Conservation (phyloP, 768 basidiomycete species). For the Neoboletus magnificus region DNA sequence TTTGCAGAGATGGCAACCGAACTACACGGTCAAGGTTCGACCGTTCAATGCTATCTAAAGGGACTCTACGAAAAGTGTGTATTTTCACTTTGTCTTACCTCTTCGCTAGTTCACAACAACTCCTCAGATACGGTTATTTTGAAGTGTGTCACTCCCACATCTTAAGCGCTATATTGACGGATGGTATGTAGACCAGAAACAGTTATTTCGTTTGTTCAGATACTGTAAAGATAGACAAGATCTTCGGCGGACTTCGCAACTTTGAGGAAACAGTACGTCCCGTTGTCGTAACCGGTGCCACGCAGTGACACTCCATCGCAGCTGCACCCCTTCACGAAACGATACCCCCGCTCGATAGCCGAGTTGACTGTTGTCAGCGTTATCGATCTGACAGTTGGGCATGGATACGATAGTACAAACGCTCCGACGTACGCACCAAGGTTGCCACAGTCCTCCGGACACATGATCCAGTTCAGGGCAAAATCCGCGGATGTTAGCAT, state of each 20-base stretch:
- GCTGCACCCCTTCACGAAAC: constrained; percentile 24
- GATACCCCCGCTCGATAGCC: constrained; percentile 62
- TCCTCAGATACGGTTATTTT: constrained; percentile 69
- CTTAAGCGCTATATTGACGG: neutral
- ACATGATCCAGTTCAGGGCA: constrained; percentile 83
- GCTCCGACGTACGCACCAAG: constrained; percentile 59
- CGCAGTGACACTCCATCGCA: constrained; percentile 6
- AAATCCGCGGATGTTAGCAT: constrained; percentile 44
- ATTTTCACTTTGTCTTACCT: neutral
- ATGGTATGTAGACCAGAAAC: constrained; percentile 61
- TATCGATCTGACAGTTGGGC: constrained; percentile 61
- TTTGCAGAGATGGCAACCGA: constrained; percentile 66
- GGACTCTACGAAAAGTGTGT: constrained; percentile 57
- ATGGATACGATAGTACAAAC: constrained; percentile 73
- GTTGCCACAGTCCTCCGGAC: constrained; percentile 70
- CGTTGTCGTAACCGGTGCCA: neutral
- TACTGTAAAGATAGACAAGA: constrained; percentile 57
- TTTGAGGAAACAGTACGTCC: constrained; percentile 41
- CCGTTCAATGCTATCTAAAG: constrained; percentile 55
- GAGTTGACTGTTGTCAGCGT: constrained; percentile 58
- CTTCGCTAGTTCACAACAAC: neutral
- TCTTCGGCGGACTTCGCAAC: constrained; percentile 66
- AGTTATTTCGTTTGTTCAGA: constrained; percentile 80
- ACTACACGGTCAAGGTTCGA: constrained; percentile 50
- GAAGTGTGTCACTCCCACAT: constrained; percentile 41